Conservation (phyloP, 345 rosid species). For the Crucihimalaya himalaica region DNA sequence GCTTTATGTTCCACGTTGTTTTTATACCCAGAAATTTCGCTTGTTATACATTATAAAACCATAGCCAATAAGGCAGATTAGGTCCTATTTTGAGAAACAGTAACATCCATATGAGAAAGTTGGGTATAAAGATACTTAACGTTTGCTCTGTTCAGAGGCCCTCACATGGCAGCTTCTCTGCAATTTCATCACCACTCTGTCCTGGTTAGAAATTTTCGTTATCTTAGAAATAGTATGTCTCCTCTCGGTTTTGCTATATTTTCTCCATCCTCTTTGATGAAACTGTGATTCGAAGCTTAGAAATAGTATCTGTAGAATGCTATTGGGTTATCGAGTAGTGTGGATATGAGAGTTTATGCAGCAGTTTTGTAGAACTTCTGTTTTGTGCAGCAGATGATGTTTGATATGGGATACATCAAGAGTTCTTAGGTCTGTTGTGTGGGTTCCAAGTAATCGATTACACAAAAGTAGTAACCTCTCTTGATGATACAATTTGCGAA, state of each 20-base stretch:
- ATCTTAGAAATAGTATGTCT: no score
- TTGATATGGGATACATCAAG: neutral
- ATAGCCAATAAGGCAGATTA: neutral
- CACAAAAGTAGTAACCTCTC: slow-evolving; percentile 21
- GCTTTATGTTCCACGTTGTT: neutral
- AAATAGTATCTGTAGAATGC: neutral
- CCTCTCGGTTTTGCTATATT: neutral
- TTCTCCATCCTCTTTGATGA: neutral
- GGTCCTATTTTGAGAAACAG: neutral
- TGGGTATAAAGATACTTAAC: neutral
- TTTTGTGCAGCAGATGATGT: neutral
- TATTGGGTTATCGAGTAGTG: no score
- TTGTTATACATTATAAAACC: neutral
- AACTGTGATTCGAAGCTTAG: neutral
- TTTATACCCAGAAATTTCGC: neutral
- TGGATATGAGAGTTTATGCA: neutral
- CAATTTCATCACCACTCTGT: neutral
- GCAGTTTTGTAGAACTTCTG: neutral
- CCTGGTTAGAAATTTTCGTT: neutral
- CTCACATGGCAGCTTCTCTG: neutral
- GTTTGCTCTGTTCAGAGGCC: neutral
- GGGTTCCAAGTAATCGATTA: slow-evolving; percentile 68
- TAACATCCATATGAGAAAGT: neutral
- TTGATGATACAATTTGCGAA: neutral
- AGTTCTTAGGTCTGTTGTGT: slow-evolving; percentile 18